Evolutionary conservation across 2,329 filamentous ascomycete genomes (phyloP), one percentile per base, ranked within the genome.

Genomic region (Xylaria sp.): DNA sequence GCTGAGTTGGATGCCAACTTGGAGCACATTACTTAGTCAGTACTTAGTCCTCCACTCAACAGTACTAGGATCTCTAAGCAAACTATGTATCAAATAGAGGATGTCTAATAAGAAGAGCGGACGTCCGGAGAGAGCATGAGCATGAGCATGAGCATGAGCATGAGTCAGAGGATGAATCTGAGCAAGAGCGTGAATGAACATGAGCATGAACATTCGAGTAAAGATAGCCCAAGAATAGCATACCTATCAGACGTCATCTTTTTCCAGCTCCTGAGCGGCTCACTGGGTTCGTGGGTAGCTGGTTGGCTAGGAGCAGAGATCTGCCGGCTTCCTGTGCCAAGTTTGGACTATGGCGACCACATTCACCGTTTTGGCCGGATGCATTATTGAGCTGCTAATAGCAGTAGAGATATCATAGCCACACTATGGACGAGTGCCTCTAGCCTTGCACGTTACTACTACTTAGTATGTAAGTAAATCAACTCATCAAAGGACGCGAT

Each of bases 21-120:
- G 12, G 51, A 60, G 40, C 54, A 18, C 5, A 42, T 42, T 29
- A 8, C 50, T 50, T 35, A 47, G 25, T 58, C 51, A 58, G 37
- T 35, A 35, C 18, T 12, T 58, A 42, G 55, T 58, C 37, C 40
- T 27, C 16, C 18, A 10, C 27, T 53, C 13, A 18, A 9, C 50
- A 35, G 21, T n/a, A 35, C 50, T 37, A n/a, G 47, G 32, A 18
- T 60, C 18, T 18, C 40, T 13, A 21, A 32, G 16, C 18, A 44
- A 60, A 57, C 42, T 65, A 68, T 65, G 68, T 62, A 62, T 68
- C 60, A 65, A 35, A 60, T 70, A 65, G 50, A 70, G 27, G 29
- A 25, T 50, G 50, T 60, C 48, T 6, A 40, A 37, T 54, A 29
- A 59, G 65, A 42, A 47, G 12, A 62, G 61, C 68, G 68, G 68